Percentiles rank a stretch among this genome's conserved stretches.
These are phyloP conservation scores for Hanseniaspora taiwanica DNA, from an alignment of 805 yeast genomes.

Conservation along the genomic window DNA sequence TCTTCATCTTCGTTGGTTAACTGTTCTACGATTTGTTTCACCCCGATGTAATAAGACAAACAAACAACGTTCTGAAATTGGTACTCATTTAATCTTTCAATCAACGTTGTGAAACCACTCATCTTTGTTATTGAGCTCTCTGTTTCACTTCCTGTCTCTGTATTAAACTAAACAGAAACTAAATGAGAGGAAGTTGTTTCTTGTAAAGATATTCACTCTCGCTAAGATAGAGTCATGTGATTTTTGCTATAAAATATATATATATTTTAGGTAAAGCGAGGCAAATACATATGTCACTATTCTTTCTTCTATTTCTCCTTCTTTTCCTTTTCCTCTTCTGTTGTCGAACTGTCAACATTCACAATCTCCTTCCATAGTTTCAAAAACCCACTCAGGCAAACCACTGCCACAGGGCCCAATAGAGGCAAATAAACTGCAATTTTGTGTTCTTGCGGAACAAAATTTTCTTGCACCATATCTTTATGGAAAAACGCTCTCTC, in stretches of 20 bases:
- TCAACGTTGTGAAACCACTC: not conserved
- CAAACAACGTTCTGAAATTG: conserved; percentile 9
- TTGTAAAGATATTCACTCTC: too few species aligned
- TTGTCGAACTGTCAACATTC: not conserved
- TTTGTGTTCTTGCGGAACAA: conserved; percentile 91
- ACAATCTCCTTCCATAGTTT: conserved; percentile 34
- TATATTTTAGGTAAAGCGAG: too few species aligned
- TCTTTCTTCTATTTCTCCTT: too few species aligned
- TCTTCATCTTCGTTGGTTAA: conserved; percentile 23
- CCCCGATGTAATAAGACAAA: conserved; percentile 16
- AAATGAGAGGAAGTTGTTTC: too few species aligned
- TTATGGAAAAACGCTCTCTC: conserved; percentile 80
- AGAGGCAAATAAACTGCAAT: conserved; percentile 87
- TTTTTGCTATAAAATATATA: too few species aligned
- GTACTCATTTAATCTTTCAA: not conserved
- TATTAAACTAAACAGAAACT: too few species aligned
- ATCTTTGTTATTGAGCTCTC: too few species aligned
- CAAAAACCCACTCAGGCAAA: conserved; percentile 37
- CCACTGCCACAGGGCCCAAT: conserved; percentile 72
- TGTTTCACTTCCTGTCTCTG: too few species aligned
- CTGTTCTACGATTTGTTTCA: conserved; percentile 22
- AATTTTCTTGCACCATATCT: conserved; percentile 89
- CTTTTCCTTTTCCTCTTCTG: not conserved
- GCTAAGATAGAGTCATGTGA: too few species aligned
- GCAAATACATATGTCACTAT: too few species aligned